phyloP scores from a whole-genome alignment of 768 basidiomycete genomes.

The Antrodiella citrinella region DNA sequence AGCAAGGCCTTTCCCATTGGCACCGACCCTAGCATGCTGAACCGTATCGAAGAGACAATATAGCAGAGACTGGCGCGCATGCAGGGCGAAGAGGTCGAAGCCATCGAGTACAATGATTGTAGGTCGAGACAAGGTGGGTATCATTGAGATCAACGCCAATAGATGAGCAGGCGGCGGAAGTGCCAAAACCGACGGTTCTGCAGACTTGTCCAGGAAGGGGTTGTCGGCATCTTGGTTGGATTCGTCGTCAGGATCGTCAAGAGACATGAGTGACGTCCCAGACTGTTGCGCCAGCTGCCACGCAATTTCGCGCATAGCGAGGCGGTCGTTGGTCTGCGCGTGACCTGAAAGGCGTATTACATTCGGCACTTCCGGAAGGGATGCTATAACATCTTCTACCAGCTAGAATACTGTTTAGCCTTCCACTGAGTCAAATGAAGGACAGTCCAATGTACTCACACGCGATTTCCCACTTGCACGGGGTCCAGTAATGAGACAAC shows the following conservation, averaged over 20 bases:
- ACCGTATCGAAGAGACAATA: constrained; percentile 95
- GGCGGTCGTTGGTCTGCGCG: constrained; percentile 75
- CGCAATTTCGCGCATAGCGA: constrained; percentile 91
- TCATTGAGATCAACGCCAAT: constrained; percentile 62
- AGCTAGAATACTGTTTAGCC: too few relatives aligned
- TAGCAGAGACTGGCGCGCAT: constrained; percentile 85
- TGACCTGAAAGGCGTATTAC: constrained; percentile 80
- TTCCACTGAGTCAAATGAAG: constrained; percentile 1
- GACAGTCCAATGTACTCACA: constrained; percentile 45
- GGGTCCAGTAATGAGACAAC: constrained; percentile 81
- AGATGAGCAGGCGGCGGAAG: constrained; percentile 65
- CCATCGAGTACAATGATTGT: constrained; percentile 82
- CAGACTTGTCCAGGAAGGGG: constrained; percentile 37
- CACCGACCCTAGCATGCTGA: constrained; percentile 67
- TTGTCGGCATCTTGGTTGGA: constrained; percentile 37
- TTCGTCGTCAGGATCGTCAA: constrained; percentile 29
- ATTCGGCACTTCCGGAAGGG: constrained; percentile 46
- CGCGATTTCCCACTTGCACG: constrained; percentile 81
- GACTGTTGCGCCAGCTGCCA: constrained; percentile 76
- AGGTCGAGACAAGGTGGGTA: constrained; percentile 74
- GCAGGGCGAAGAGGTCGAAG: constrained; percentile 89
- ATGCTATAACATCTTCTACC: constrained; percentile 46
- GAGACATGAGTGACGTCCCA: constrained; percentile 42
- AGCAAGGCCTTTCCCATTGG: constrained; percentile 59
- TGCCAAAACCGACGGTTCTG: constrained; percentile 20